These are phyloP conservation scores for Cubamyces lactineus DNA, from an alignment of 768 basidiomycete species.

Conservation along the genomic window DNA sequence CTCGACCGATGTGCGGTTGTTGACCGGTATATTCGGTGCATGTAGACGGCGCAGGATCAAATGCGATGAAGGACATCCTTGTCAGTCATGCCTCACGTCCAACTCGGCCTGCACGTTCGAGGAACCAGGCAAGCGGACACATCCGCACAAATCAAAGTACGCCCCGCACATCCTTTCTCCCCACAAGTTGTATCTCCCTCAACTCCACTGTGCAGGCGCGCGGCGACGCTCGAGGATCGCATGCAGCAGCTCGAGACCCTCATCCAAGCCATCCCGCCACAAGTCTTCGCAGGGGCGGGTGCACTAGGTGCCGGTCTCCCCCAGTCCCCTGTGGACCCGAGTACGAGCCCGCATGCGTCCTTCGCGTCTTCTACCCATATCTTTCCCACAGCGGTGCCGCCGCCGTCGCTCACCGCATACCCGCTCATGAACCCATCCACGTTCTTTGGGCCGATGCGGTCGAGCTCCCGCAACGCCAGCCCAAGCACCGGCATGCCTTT, in stretches of 20 bases:
- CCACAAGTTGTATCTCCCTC: not conserved
- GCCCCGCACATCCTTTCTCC: conserved; percentile 31
- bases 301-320: conserved; percentile 37
- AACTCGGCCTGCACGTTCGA: conserved; percentile 85
- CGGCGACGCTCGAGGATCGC: conserved; percentile 82
- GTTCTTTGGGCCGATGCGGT: conserved; percentile 61
- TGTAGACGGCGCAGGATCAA: conserved; percentile 79
- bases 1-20: not conserved
- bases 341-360: conserved; percentile 39
- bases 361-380: conserved; percentile 45
- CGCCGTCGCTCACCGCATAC: conserved; percentile 75
- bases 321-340: conserved; percentile 36
- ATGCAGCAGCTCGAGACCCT: conserved; percentile 88
- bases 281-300: conserved; percentile 63
- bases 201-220: conserved; percentile 51
- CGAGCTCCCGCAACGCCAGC: conserved; percentile 50
- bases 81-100: conserved; percentile 84
- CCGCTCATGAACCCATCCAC: conserved; percentile 82
- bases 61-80: conserved; percentile 88
- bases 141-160: conserved; percentile 88
- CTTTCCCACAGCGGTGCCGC: conserved; percentile 66
- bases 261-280: conserved; percentile 82
- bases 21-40: conserved; percentile 12
- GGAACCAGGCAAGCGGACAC: conserved; percentile 83
- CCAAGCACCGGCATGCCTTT: conserved; percentile 36